Evolutionary conservation across 73 alveolate species (phyloP), one percentile per base, ranked within the genome.

Genomic region (Tetrahymena elliotti): DNA sequence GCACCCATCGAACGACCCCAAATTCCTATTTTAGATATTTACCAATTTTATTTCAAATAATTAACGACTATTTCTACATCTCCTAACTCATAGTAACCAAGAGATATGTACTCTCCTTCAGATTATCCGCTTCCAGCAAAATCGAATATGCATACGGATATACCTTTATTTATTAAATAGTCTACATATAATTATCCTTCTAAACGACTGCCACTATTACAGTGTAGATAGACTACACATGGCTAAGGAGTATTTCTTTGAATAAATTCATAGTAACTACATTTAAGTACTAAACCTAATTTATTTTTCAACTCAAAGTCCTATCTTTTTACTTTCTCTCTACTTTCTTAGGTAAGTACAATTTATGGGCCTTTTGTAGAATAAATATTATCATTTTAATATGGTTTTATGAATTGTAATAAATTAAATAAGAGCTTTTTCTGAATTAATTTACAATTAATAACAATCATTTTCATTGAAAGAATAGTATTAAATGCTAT

Each of bases 1-100:
- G 99, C 99, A 10, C 99, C 99, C 99, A 98, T 98, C 37, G 99
- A 96, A 83, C 99, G 96, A 22, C 99, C 99, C 99, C 99, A 98
- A 53, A 98, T 84, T 11, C 99, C 99, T 22, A 98, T 97, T 33
- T 93, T 95, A 39, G 93, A 33, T 27, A 84, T 20, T 18, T 36
- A 9, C 12, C 68, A 94, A 82, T 94, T 94, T 54, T 12, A 34
- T 52, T 97, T 84, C 37, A 97, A 94, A 96, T 97, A 98, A 92
- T 97, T 97, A 34, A 98, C 96, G 36, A 97, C 98, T 36, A 96
- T 83, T 93, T 94, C 96, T 22, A 98, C 98, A 93, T 98, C 99
- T 31, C 96, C 98, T 94, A 96, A 95, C 94, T 98, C 99, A 93
- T 97, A 97, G 97, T 98, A 98, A 36, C 99, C 99, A 18, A 98